Conservation (phyloP, 805 yeast genomes). For the Zygotorulaspora danielsina region DNA sequence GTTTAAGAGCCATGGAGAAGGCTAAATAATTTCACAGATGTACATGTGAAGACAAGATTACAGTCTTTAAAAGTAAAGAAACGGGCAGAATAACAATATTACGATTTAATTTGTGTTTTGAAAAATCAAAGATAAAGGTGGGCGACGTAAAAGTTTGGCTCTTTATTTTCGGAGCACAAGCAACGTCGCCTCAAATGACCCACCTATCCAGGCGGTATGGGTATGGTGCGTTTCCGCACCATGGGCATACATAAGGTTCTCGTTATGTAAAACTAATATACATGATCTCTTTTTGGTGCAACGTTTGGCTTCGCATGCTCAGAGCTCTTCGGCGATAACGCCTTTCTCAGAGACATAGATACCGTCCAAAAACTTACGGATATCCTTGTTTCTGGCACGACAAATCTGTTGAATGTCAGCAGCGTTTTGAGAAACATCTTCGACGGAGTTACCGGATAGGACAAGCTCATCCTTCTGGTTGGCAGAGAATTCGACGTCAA, state of each 20-base stretch:
- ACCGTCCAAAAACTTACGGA: slow-evolving; percentile 99
- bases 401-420: slow-evolving; percentile 80
- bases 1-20: too few species aligned
- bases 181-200: slow-evolving; percentile 20
- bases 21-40: too few species aligned
- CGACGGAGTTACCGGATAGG: slow-evolving; percentile 58
- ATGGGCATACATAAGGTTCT: background rate
- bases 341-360: slow-evolving; percentile 98
- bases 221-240: slow-evolving; percentile 1
- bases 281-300: too few species aligned
- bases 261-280: background rate
- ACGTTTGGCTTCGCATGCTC: background rate
- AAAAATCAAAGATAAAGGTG: slow-evolving; percentile 3
- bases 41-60: too few species aligned
- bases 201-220: background rate
- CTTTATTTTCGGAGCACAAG: slow-evolving; percentile 29
- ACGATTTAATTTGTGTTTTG: too few species aligned
- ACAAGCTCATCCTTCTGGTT: slow-evolving; percentile 92
- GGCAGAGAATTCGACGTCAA: slow-evolving; percentile 72
- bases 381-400: slow-evolving; percentile 99
- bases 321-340: slow-evolving; percentile 56
- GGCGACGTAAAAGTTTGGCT: slow-evolving; percentile 27
- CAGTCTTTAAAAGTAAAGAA: too few species aligned
- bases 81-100: too few species aligned
- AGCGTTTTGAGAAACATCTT: slow-evolving; percentile 15